Evolutionary conservation across 1,284 basidiomycete species (phyloP).

Genomic region (Sporisorium reilianum): DNA sequence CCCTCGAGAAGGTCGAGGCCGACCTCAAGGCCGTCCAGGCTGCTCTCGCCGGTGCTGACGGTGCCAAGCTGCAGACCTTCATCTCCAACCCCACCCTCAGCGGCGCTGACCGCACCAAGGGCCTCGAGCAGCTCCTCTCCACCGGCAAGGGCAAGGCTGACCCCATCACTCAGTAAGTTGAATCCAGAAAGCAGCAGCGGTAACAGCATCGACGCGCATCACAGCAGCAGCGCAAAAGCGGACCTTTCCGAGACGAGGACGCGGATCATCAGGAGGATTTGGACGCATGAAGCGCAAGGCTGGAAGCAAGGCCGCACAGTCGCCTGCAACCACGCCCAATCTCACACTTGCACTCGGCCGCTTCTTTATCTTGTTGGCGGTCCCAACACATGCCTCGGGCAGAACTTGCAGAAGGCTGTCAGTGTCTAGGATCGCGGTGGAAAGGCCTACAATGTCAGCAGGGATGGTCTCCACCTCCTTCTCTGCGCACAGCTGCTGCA

Average conservation of each 20-base stretch:
- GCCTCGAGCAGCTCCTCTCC: conserved; percentile 78
- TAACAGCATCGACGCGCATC: conserved; percentile 3
- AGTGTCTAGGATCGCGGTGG: too few species aligned
- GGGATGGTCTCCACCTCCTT: background rate
- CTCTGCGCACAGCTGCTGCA: background rate
- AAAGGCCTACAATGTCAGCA: background rate
- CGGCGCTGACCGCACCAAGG: conserved; percentile 78
- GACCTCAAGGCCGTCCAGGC: conserved; percentile 76
- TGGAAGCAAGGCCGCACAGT: background rate
- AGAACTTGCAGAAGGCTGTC: background rate
- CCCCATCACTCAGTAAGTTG: conserved; percentile 64
- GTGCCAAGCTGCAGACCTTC: conserved; percentile 77
- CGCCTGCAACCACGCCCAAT: too few species aligned
- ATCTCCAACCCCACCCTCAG: conserved; percentile 91
- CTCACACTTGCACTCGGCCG: too few species aligned
- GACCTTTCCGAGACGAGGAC: background rate
- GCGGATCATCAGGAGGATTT: background rate
- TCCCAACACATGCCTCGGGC: background rate
- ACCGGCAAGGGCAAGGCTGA: conserved; percentile 61
- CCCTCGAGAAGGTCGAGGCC: conserved; percentile 69
- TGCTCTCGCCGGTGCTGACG: conserved; percentile 61
- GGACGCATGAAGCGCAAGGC: background rate
- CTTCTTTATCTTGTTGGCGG: too few species aligned
- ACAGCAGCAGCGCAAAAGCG: conserved; percentile 2
- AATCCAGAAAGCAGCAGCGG: background rate